These are phyloP conservation scores for Hyphopichia buzzinii DNA, from an alignment of 1,139 yeast genomes.

Conservation along the genomic window DNA sequence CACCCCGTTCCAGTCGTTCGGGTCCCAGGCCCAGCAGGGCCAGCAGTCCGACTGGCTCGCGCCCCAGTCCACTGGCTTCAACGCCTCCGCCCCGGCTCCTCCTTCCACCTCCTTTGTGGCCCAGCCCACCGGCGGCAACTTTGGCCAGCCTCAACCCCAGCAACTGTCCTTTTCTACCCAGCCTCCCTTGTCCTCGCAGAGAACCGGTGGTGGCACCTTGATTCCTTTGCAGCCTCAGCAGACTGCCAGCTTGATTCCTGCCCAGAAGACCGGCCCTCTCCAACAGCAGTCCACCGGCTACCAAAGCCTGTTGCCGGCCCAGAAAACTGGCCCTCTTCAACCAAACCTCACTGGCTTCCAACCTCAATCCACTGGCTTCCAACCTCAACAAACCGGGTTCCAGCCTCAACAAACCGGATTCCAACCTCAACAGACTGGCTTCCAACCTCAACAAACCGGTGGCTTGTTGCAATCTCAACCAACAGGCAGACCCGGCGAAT, in stretches of 20 bases:
- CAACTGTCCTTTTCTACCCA: conserved; percentile 2
- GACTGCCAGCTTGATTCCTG: conserved; percentile 46
- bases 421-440: conserved; percentile 37
- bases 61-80: conserved; percentile 26
- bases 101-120: conserved; percentile 31
- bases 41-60: conserved; percentile 29
- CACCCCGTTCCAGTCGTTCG: conserved; percentile 47
- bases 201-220: conserved; percentile 45
- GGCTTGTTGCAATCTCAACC: conserved; percentile 47
- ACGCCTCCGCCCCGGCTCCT: conserved; percentile 7
- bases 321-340: conserved; percentile 35
- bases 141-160: conserved; percentile 15
- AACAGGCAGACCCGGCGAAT: conserved; percentile 76
- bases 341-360: conserved; percentile 38
- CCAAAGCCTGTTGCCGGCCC: conserved; percentile 22
- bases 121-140: conserved; percentile 38
- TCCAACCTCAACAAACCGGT: conserved; percentile 43
- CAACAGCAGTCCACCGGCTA: conserved; percentile 37
- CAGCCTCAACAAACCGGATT: conserved; percentile 35
- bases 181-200: conserved; percentile 29
- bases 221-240: conserved; percentile 50
- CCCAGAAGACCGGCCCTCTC: conserved; percentile 37
- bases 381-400: conserved; percentile 26
- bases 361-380: conserved; percentile 35
- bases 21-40: conserved; percentile 18